Evolutionary conservation across 345 rosid species (phyloP).

Genomic region (Passiflora organensis): DNA sequence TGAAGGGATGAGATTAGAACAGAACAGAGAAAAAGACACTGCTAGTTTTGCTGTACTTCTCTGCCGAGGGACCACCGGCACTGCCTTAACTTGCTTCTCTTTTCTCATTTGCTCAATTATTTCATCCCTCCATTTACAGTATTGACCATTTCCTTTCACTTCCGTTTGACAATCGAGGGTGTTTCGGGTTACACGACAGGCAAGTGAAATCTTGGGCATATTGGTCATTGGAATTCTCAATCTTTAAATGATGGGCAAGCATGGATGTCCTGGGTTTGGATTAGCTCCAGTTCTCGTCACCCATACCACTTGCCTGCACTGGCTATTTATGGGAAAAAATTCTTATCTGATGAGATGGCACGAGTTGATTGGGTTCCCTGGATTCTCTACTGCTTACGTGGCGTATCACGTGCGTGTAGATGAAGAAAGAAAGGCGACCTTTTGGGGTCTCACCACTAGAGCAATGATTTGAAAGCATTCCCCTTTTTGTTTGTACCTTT

Average conservation of each 20-base stretch:
- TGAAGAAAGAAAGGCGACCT: too few relatives aligned
- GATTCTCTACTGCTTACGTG: constrained; percentile 51
- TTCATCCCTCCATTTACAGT: constrained; percentile 15
- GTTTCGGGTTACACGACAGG: neutral
- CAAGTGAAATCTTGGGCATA: neutral
- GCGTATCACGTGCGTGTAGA: constrained; percentile 43
- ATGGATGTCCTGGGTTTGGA: constrained; percentile 10
- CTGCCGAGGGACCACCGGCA: constrained; percentile 32
- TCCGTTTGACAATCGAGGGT: neutral
- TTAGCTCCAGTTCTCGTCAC: constrained; percentile 19
- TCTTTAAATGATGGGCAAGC: constrained; percentile 27
- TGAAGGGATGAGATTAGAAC: neutral
- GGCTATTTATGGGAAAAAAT: constrained; percentile 17
- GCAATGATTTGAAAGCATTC: constrained; percentile 46
- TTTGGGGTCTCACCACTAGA: constrained; percentile 24
- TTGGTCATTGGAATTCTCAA: constrained; percentile 6
- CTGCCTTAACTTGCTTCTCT: neutral
- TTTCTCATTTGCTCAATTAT: constrained; percentile 19
- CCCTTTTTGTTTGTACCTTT: constrained; percentile 60
- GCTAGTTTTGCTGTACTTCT: constrained; percentile 28
- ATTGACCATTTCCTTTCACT: constrained; percentile 8
- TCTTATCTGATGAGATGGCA: constrained; percentile 47
- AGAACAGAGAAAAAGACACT: constrained; percentile 48
- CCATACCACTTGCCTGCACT: constrained; percentile 27
- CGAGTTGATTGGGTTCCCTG: constrained; percentile 19